Evolutionary conservation across 2,329 filamentous ascomycete species (phyloP).

Genomic region (Aspergillus latus): DNA sequence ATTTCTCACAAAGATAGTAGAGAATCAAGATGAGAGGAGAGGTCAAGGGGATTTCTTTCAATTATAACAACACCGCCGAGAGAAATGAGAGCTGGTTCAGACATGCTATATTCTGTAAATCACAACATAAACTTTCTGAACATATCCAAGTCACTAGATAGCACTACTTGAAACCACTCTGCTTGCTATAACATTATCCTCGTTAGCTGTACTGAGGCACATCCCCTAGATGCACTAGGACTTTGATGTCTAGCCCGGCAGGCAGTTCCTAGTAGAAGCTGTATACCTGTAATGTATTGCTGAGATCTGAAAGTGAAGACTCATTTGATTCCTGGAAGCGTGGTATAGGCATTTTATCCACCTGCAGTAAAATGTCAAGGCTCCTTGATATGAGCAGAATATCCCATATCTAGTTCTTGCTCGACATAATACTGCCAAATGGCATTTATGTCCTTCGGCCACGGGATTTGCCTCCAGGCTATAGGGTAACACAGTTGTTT

Average conservation of each 20-base stretch:
- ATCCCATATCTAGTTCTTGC: too few species aligned
- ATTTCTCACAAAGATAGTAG: neutral
- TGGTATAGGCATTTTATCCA: too few species aligned
- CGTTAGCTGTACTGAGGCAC: too few species aligned
- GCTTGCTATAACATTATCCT: neutral
- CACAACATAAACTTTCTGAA: neutral
- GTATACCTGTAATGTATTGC: too few species aligned
- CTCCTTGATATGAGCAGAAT: too few species aligned
- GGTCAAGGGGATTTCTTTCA: neutral
- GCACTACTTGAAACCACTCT: neutral
- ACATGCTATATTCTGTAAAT: neutral
- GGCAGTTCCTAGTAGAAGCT: neutral
- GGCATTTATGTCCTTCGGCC: too few species aligned
- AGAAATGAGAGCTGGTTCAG: neutral
- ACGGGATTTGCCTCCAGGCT: too few species aligned
- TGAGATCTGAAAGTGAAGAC: too few species aligned
- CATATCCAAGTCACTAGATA: neutral
- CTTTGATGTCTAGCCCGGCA: neutral
- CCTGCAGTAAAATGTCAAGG: too few species aligned
- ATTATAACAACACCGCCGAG: slow-evolving; percentile 1
- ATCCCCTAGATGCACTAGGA: neutral
- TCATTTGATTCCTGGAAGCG: too few species aligned
- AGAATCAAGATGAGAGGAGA: neutral
- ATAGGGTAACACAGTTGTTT: too few species aligned
- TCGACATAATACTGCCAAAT: too few species aligned